These are phyloP conservation scores for Fusarium euwallaceae DNA, from an alignment of 2,329 filamentous ascomycete genomes.

Conservation along the genomic window DNA sequence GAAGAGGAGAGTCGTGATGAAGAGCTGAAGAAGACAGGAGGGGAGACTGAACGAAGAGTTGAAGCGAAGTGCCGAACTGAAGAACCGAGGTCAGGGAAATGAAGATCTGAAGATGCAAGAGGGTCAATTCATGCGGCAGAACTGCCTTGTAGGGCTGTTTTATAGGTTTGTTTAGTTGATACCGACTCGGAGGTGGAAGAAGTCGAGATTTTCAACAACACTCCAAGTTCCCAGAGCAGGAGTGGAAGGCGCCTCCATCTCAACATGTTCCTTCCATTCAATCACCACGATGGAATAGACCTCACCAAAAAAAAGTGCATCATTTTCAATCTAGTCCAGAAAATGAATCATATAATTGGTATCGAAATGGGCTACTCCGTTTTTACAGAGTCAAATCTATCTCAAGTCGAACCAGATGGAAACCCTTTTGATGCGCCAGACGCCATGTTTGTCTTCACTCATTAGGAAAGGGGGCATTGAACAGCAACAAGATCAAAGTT, in stretches of 20 bases:
- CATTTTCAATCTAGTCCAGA: background rate
- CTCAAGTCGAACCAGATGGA: slow-evolving; percentile 41
- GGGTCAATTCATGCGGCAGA: background rate
- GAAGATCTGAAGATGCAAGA: background rate
- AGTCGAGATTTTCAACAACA: background rate
- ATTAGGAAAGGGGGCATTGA: slow-evolving; percentile 38
- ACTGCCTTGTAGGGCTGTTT: background rate
- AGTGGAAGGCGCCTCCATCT: background rate
- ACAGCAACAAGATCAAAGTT: slow-evolving; percentile 4
- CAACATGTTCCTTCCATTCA: background rate
- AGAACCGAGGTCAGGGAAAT: background rate
- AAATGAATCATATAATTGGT: slow-evolving; percentile 37
- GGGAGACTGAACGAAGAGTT: background rate
- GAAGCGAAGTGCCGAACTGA: background rate
- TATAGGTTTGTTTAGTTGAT: background rate
- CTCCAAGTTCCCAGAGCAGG: background rate
- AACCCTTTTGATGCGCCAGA: slow-evolving; percentile 44
- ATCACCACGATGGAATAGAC: background rate
- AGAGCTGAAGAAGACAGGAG: background rate
- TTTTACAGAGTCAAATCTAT: slow-evolving; percentile 38
- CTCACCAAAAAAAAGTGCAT: background rate
- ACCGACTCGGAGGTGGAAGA: background rate
- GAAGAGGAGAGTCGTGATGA: background rate
- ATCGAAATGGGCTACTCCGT: slow-evolving; percentile 40
- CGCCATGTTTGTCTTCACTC: slow-evolving; percentile 41